phyloP scores from a whole-genome alignment of 805 yeast genomes.

The Millerozyma miso region DNA sequence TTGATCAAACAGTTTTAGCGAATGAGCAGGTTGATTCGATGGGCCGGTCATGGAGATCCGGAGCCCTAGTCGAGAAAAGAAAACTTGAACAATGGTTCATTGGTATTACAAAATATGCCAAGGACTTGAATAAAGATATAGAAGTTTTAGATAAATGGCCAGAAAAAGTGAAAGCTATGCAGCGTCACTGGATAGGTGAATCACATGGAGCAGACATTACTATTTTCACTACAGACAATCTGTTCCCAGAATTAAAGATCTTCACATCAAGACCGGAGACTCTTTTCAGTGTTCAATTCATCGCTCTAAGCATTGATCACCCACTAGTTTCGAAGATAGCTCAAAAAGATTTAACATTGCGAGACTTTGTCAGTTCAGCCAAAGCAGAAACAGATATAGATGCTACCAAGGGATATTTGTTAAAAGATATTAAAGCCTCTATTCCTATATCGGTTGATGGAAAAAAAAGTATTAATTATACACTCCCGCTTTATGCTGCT shows the following conservation, averaged over 20 bases:
- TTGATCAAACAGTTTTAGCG: conserved; percentile 91
- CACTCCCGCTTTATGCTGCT: conserved; percentile 78
- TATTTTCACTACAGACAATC: conserved; percentile 35
- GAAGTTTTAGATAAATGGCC: conserved; percentile 75
- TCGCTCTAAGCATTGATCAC: conserved; percentile 75
- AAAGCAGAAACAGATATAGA: conserved; percentile 9
- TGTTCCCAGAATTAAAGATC: conserved; percentile 37
- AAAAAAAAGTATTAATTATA: conserved; percentile 8
- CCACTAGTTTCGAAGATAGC: conserved; percentile 47
- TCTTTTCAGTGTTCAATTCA: conserved; percentile 71
- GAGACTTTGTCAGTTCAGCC: not conserved
- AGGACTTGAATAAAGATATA: conserved; percentile 62
- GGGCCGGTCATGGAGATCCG: conserved; percentile 96
- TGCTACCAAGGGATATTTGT: conserved; percentile 51
- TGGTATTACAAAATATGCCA: conserved; percentile 80
- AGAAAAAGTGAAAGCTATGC: conserved; percentile 82
- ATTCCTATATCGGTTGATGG: conserved; percentile 55
- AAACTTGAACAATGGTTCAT: conserved; percentile 89
- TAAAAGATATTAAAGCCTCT: conserved; percentile 40
- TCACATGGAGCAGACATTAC: conserved; percentile 72
- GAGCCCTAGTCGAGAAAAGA: conserved; percentile 85
- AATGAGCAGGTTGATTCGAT: conserved; percentile 90
- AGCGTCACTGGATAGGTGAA: conserved; percentile 89
- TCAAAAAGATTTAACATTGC: not conserved
- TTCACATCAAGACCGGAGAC: conserved; percentile 94